These are phyloP conservation scores for Sapria himalayana DNA, from an alignment of 345 rosid genomes.

Conservation along the genomic window DNA sequence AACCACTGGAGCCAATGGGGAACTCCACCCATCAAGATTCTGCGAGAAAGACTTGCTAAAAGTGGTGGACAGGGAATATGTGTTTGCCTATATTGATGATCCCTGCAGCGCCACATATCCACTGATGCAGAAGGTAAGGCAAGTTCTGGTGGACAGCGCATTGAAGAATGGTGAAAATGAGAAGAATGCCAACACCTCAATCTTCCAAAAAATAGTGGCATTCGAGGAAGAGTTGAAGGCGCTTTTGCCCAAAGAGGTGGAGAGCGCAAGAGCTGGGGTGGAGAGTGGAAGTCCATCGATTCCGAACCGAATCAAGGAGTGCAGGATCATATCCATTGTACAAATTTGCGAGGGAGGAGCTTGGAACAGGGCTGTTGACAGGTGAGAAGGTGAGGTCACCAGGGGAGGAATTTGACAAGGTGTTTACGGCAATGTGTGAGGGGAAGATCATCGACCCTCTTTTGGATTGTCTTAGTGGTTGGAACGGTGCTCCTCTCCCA, in stretches of 20 bases:
- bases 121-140: slow-evolving; percentile 58
- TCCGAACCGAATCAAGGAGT: slow-evolving; percentile 41
- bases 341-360: slow-evolving; percentile 41
- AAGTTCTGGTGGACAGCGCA: slow-evolving; percentile 49
- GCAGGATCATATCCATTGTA: slow-evolving; percentile 58
- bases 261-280: slow-evolving; percentile 17
- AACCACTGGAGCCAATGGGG: slow-evolving; percentile 34
- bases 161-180: slow-evolving; percentile 35
- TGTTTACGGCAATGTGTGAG: slow-evolving; percentile 40
- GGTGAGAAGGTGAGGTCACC: slow-evolving; percentile 50
- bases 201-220: slow-evolving; percentile 43
- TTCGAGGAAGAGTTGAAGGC: slow-evolving; percentile 44
- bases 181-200: slow-evolving; percentile 21
- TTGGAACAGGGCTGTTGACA: slow-evolving; percentile 25
- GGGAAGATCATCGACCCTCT: slow-evolving; percentile 63
- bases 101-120: slow-evolving; percentile 57
- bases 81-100: slow-evolving; percentile 47
- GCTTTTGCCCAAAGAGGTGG: slow-evolving; percentile 43
- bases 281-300: slow-evolving; percentile 31
- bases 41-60: slow-evolving; percentile 41
- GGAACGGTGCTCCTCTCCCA: slow-evolving; percentile 47
- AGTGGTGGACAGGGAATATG: slow-evolving; percentile 43
- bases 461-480: slow-evolving; percentile 40
- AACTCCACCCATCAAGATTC: slow-evolving; percentile 60
- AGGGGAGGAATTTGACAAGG: slow-evolving; percentile 55